phyloP scores from a whole-genome alignment of 768 basidiomycete species.

The Trametes elegans region DNA sequence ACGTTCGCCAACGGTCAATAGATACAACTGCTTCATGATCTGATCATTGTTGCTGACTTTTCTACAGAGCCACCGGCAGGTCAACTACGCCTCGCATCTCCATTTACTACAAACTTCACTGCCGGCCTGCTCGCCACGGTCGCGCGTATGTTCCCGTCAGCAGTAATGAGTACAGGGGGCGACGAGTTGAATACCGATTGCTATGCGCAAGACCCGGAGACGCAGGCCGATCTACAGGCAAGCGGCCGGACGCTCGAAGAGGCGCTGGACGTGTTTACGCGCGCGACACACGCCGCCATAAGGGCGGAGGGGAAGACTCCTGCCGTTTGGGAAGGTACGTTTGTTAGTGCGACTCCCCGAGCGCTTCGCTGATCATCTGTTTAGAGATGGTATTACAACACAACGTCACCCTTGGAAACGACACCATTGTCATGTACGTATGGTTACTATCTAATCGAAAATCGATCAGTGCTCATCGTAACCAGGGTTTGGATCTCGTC shows the following conservation, averaged over 20 bases:
- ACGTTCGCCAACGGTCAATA: slow-evolving; percentile 32
- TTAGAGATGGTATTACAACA: slow-evolving; percentile 37
- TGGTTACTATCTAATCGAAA: neutral
- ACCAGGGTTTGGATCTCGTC: slow-evolving; percentile 73
- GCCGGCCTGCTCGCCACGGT: slow-evolving; percentile 31
- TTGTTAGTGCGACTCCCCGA: neutral
- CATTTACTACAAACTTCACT: slow-evolving; percentile 33
- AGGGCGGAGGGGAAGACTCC: slow-evolving; percentile 41
- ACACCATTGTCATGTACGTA: slow-evolving; percentile 56
- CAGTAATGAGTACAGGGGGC: slow-evolving; percentile 43
- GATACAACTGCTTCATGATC: no score
- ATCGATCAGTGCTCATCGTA: neutral
- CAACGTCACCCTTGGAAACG: slow-evolving; percentile 33
- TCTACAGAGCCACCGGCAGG: slow-evolving; percentile 44
- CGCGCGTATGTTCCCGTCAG: slow-evolving; percentile 29
- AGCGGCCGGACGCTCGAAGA: slow-evolving; percentile 37
- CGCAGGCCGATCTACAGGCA: slow-evolving; percentile 30
- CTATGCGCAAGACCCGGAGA: slow-evolving; percentile 36
- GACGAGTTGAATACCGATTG: slow-evolving; percentile 44
- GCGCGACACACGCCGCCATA: slow-evolving; percentile 32
- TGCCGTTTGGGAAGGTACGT: slow-evolving; percentile 43
- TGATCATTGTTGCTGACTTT: neutral
- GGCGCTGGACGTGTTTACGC: slow-evolving; percentile 38
- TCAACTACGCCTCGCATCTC: slow-evolving; percentile 40
- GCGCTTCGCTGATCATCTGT: neutral